Conservation (phyloP, 768 basidiomycete genomes). For the Suillus bovinus region DNA sequence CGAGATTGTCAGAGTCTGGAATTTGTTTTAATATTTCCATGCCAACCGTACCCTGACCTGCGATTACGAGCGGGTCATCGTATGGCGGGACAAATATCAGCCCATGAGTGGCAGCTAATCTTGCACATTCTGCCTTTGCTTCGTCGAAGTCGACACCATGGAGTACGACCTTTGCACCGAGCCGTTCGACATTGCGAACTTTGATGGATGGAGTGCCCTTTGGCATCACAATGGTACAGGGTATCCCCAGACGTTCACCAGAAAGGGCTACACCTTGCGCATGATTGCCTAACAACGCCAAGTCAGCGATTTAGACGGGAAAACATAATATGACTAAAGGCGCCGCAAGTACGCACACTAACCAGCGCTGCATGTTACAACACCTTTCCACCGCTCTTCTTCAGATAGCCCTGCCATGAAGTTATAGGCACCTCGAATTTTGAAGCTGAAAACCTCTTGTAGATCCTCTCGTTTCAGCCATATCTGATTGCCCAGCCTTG, state of each 20-base stretch:
- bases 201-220: slow-evolving; percentile 94
- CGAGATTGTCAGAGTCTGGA: slow-evolving; percentile 69
- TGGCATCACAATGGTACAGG: slow-evolving; percentile 99
- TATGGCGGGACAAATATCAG: slow-evolving; percentile 95
- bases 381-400: slow-evolving; percentile 96
- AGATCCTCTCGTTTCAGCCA: slow-evolving; percentile 97
- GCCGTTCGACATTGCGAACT: slow-evolving; percentile 89
- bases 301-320: slow-evolving; percentile 2
- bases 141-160: slow-evolving; percentile 94
- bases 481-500: slow-evolving; percentile 88
- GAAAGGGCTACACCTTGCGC: slow-evolving; percentile 98
- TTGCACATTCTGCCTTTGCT: slow-evolving; percentile 91
- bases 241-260: slow-evolving; percentile 82
- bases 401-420: slow-evolving; percentile 89
- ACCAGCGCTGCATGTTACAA: slow-evolving; percentile 98
- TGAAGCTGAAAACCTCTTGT: slow-evolving; percentile 98
- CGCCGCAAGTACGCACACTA: slow-evolving; percentile 54
- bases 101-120: slow-evolving; percentile 73
- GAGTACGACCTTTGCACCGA: slow-evolving; percentile 93
- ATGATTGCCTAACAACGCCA: slow-evolving; percentile 75
- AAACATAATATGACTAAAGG: background rate
- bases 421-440: slow-evolving; percentile 97
- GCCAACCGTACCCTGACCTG: slow-evolving; percentile 94
- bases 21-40: slow-evolving; percentile 95
- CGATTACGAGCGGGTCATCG: slow-evolving; percentile 95